A percentile compares a stretch with the other conserved stretches of the same genome.
Evolutionary conservation across 495 filamentous ascomycete species (phyloP).

Genomic region (Neurospora sp.): DNA sequence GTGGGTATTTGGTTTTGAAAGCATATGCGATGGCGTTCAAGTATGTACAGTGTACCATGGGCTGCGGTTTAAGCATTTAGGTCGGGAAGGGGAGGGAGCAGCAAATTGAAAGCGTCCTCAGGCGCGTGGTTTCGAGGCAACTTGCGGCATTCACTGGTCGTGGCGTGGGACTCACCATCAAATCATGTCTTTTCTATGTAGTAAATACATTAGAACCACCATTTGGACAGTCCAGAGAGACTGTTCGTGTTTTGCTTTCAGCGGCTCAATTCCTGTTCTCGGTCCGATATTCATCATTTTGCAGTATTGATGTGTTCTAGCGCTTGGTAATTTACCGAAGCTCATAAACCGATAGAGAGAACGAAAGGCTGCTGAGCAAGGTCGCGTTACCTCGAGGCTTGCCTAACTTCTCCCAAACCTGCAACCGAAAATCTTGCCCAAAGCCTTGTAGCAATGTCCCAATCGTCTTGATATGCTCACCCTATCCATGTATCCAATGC

Average conservation of each 20-base stretch:
- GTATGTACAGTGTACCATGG: neutral
- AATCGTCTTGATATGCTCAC: neutral
- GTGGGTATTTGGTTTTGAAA: neutral
- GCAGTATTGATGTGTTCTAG: neutral
- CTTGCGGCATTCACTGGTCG: neutral
- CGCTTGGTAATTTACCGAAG: neutral
- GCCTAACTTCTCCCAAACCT: neutral
- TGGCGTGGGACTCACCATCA: too few species aligned
- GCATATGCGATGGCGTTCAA: neutral
- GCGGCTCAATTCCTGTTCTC: neutral
- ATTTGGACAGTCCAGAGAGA: neutral
- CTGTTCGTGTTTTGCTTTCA: neutral
- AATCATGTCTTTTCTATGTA: neutral
- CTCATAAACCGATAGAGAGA: neutral
- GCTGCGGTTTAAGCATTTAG: neutral
- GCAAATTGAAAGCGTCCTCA: neutral
- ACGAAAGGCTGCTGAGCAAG: neutral
- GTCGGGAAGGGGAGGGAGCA: neutral
- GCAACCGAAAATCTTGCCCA: neutral
- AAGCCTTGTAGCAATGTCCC: neutral
- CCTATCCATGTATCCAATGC: neutral
- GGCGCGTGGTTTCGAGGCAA: neutral
- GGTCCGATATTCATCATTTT: neutral
- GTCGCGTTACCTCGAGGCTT: neutral
- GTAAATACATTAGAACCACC: neutral